Percentiles rank a stretch among this genome's conserved stretches.
phyloP scores from a whole-genome alignment of 495 filamentous ascomycete species.

The Podospora appendiculata region DNA sequence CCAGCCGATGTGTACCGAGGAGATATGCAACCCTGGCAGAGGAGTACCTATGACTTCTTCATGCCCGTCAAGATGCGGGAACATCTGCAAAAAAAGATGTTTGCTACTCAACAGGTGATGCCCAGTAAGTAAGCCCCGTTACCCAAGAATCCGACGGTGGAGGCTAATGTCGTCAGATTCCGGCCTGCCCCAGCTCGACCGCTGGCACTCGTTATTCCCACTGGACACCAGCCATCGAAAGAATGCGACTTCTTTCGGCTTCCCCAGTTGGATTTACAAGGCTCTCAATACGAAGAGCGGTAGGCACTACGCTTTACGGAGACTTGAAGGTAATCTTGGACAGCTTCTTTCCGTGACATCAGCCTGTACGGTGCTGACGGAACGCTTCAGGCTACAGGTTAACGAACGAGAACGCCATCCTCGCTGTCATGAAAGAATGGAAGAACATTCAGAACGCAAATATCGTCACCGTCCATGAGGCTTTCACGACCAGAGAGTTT shows the following conservation, averaged over 20 bases:
- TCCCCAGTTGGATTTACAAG: conserved; percentile 90
- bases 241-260: conserved; percentile 68
- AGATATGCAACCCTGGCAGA: conserved; percentile 72
- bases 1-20: conserved; percentile 76
- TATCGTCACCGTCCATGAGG: conserved; percentile 82
- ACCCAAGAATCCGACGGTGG: background rate
- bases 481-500: conserved; percentile 87
- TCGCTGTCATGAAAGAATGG: conserved; percentile 75
- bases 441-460: conserved; percentile 74
- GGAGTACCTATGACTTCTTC: conserved; percentile 81
- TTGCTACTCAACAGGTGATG: conserved; percentile 75
- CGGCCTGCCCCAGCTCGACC: conserved; percentile 68
- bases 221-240: conserved; percentile 71
- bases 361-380: background rate
- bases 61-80: conserved; percentile 76
- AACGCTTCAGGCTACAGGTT: conserved; percentile 44
- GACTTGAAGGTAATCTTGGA: conserved; percentile 58
- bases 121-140: conserved; percentile 53
- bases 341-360: background rate
- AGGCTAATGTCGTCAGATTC: conserved; percentile 29
- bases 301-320: conserved; percentile 70
- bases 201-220: conserved; percentile 87
- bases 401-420: conserved; percentile 82
- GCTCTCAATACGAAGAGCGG: conserved; percentile 85
- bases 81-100: conserved; percentile 81